These are phyloP conservation scores for Trichoderma sp. DNA, from an alignment of 2,329 filamentous ascomycete species.

Conservation along the genomic window DNA sequence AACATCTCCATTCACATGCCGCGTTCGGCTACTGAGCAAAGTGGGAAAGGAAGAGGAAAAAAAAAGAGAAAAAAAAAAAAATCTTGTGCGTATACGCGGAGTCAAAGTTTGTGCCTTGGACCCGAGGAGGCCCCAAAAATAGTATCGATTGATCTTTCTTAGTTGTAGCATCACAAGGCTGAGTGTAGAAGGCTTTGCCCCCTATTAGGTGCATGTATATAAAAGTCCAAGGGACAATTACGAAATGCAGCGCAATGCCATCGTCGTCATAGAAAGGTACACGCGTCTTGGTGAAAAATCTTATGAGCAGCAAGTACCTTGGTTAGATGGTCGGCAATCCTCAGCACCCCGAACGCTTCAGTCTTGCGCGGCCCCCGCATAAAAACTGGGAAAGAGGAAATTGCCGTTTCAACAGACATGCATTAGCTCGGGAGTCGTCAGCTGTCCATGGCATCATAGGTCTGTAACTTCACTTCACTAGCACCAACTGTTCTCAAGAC, in stretches of 20 bases:
- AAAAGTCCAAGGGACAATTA: neutral
- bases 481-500: neutral
- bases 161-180: neutral
- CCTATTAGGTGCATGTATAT: neutral
- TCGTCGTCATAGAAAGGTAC: neutral
- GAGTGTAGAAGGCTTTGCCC: neutral
- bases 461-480: neutral
- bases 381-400: conserved; percentile 21
- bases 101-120: neutral
- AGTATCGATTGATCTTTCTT: neutral
- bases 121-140: neutral
- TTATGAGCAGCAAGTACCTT: neutral
- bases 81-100: neutral
- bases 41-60: neutral
- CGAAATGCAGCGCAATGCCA: neutral
- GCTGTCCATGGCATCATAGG: conserved; percentile 2
- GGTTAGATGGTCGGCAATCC: neutral
- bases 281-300: neutral
- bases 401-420: conserved; percentile 17
- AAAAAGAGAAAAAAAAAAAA: neutral
- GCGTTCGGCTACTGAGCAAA: neutral
- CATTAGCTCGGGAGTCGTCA: conserved; percentile 14
- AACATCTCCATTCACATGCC: conserved; percentile 1
- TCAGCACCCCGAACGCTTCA: neutral
- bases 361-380: conserved; percentile 1